Base-by-base conservation (phyloP, 768 basidiomycete genomes). In the Terana coerulea region DNA sequence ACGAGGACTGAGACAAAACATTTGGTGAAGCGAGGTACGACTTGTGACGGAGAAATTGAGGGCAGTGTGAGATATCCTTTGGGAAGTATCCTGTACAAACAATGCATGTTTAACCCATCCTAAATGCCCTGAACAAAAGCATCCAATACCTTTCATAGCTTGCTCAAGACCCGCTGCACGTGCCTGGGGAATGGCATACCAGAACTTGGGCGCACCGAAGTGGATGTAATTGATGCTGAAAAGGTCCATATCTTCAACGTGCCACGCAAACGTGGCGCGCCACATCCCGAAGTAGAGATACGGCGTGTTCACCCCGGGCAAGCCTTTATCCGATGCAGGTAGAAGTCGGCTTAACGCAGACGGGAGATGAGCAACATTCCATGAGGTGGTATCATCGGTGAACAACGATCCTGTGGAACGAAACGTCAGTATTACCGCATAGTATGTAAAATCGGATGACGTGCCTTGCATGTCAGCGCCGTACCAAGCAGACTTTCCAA, bases 281-380 rank as follows among this genome's bases (percentile, higher is more conserved):
- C 97, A 99, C 95, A 98, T 98, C 57, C 97, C 97, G 65, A 95
- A 98, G 69, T 98, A 98, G 2, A 98, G 79, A 66, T 98, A 98
- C 0, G 95, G 95, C 2, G 93, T 87, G 63, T 98, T 98, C 42
- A 99, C 97, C 8, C 97, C 97, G 0, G 95, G 95, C 24, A 99
- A 73, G 34, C 85, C 80, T 47, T 85, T 79, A 33, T 75, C 71
- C 6, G 83, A 75, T 11, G 79, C 64, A 0, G 88, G 89, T 0
- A 92, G 71, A 24, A 97, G 73, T 3, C 93, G 84, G 9, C 86
- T 84, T 21, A 99, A 79, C 2, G 91, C 77, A 33, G 95, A 97
- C 26, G 86, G 86, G 10, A 99, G 80, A 64, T 84, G 77, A 0
- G 86, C 93, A n/a, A 98, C 95, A 63, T 99, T 98, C 95, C 95